Percentiles rank a stretch among this genome's conserved stretches.
These are phyloP conservation scores for Megacollybia marginata DNA, from an alignment of 768 basidiomycete species.

Conservation along the genomic window DNA sequence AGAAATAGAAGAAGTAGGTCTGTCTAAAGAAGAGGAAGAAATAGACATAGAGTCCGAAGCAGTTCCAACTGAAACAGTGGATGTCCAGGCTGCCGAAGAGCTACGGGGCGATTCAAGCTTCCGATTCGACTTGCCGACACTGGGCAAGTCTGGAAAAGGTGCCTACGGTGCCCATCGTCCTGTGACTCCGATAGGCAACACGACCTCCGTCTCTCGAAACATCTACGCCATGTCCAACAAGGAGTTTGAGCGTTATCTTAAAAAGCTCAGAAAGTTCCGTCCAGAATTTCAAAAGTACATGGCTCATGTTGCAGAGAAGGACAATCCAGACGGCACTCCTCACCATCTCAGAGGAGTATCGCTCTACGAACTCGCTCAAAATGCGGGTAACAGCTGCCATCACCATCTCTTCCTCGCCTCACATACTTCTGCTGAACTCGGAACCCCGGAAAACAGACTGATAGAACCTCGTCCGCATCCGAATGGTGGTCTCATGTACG, in stretches of 20 bases:
- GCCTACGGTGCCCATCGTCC: conserved; percentile 20
- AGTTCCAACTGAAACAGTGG: conserved; percentile 1
- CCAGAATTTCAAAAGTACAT: conserved; percentile 47
- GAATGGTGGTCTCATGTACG: conserved; percentile 56
- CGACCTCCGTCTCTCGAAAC: conserved; percentile 35
- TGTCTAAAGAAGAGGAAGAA: conserved; percentile 15
- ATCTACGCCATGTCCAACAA: conserved; percentile 50
- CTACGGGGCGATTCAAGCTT: background rate
- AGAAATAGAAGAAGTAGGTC: conserved; percentile 15
- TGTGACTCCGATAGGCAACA: background rate
- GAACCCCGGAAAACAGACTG: conserved; percentile 14
- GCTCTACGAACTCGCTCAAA: conserved; percentile 19
- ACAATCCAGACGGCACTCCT: conserved; percentile 1
- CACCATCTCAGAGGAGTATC: conserved; percentile 8
- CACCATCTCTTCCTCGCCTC: conserved; percentile 32
- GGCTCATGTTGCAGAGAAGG: conserved; percentile 12
- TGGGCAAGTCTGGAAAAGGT: conserved; percentile 13
- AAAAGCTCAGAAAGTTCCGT: conserved; percentile 48
- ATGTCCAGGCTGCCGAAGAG: background rate
- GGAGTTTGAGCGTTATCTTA: conserved; percentile 54
- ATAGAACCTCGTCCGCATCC: conserved; percentile 65
- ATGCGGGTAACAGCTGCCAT: conserved; percentile 6
- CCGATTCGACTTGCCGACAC: background rate
- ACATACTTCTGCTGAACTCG: conserved; percentile 11
- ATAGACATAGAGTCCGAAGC: conserved; percentile 4